Conservation (phyloP, 1,139 yeast genomes). For the Nakaseomyces bracarensis region DNA sequence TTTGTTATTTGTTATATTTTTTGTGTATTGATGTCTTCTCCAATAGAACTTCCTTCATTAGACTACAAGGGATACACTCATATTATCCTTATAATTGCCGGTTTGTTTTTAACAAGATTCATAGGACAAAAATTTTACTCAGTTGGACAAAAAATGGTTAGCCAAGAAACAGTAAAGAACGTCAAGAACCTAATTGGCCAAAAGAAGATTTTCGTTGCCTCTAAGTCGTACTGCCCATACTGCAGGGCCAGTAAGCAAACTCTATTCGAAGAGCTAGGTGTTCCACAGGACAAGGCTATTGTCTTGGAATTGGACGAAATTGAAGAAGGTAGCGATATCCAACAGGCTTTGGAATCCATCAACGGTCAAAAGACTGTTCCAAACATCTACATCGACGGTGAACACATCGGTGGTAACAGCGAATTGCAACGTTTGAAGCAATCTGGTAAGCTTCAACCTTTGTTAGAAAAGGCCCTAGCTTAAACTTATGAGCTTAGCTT, state of each 20-base stretch:
- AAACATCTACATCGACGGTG: slow-evolving; percentile 77
- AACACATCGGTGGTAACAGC: slow-evolving; percentile 92
- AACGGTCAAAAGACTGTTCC: slow-evolving; percentile 95
- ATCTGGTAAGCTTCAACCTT: slow-evolving; percentile 35
- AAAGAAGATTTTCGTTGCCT: slow-evolving; percentile 73
- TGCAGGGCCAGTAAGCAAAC: slow-evolving; percentile 59
- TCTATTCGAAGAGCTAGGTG: slow-evolving; percentile 39
- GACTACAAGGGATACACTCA: slow-evolving; percentile 1
- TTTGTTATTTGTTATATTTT: neutral
- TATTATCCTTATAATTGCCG: slow-evolving; percentile 10
- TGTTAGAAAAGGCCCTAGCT: slow-evolving; percentile 27
- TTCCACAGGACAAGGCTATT: slow-evolving; percentile 41
- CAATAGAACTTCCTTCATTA: neutral
- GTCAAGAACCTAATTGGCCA: slow-evolving; percentile 58
- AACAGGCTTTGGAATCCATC: slow-evolving; percentile 63
- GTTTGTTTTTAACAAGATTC: slow-evolving; percentile 11
- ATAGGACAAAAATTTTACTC: slow-evolving; percentile 10
- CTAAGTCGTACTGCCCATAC: slow-evolving; percentile 71
- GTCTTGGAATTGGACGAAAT: slow-evolving; percentile 57
- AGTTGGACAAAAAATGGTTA: slow-evolving; percentile 30
- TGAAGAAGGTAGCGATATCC: slow-evolving; percentile 59
- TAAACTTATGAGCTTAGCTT: too few species aligned
- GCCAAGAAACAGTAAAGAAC: slow-evolving; percentile 46
- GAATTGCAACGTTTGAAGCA: slow-evolving; percentile 59
- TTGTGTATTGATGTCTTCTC: neutral